Evolutionary conservation across 768 basidiomycete species (phyloP), one percentile per base, ranked within the genome.

Genomic region (Podaxis pistillaris): DNA sequence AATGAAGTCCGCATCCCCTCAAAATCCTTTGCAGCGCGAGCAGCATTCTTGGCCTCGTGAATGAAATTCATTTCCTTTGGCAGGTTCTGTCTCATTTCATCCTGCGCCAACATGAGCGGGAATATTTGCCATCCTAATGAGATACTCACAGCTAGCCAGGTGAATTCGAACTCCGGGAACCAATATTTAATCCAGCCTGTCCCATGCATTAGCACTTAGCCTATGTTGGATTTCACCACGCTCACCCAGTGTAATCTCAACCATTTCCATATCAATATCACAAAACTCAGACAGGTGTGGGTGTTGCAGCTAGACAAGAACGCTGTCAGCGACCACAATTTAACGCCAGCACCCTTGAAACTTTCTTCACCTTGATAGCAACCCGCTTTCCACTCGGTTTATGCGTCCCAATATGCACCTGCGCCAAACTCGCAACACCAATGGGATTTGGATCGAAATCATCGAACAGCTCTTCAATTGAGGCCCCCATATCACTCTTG

Each of bases 141-240:
- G 19, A 22, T 24, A 65, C 78, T 80, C 80, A 69, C 91, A 3
- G 86, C 90, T 11, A 96, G 81, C 96, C 95, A 97, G 0, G 88
- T 88, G 70, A 96, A 92, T 72, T 98, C 96, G 68, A 98, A 99
- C 58, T 95, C 88, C 1, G 97, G 97, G 73, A 98, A 98, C 83
- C 93, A 87, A 63, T 84, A 85, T 70, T 96, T 96, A 66, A 99
- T 88, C 85, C 93, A 89, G 17, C 88, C 88, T 88, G 56, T 12
- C 51, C 41, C 41, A 28, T 12, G 44, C 13, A 33, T 62, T 41
- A 49, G 41, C 26, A 52, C 28, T 8, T n/a, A 56, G 58, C 12
- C n/a, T 37, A 47, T 37, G 33, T 26, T 13, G 38, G 11, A 37
- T 22, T 22, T 28, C 60, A 44, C 37, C 37, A 15, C 24, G 67